Base-by-base conservation (phyloP, 148 eudicot species). In the Pharnaceum exiguum region DNA sequence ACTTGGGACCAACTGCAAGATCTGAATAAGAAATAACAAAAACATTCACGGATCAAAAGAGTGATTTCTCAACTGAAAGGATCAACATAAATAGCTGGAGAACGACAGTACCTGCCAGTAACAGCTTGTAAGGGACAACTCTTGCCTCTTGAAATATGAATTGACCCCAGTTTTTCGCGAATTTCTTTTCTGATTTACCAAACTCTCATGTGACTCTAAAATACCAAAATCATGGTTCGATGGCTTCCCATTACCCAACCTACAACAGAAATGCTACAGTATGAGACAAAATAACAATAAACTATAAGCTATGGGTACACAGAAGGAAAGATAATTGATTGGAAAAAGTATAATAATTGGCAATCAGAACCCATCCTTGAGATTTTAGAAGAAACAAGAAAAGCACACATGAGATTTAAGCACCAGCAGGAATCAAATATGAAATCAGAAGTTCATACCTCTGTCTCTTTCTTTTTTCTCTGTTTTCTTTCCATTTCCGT, bases 401-500 rank as follows among this genome's bases (percentile, higher is more conserved):
- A n/a, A n/a, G n/a, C n/a, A n/a, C n/a, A n/a, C n/a, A n/a, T n/a
- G n/a, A n/a, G n/a, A n/a, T n/a, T n/a, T n/a, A n/a, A n/a, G n/a
- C n/a, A n/a, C n/a, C n/a, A 27, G 3, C 17, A 29, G 5, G 39
- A 55, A 26, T 26, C 10, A 10, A 18, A 36, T 46, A 4, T 17
- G 46, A 5, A 43, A 10, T 16, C 30, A 30, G 29, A 25, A 54
- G 17, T 37, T 35, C 38, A 15, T 65, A 91, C 98, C 88, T 85
- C 68, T 78, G 90, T 49, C 84, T 79, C 67, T 93, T 93, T 73
- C 83, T 79, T 58, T 72, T 83, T 46, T 88, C 95, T 6, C 83
- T 82, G 42, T 65, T 68, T 55, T 81, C 88, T 76, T 83, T 88
- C 98, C 98, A 93, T 71, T 85, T 93, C 59, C 96, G 85, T 72